These are phyloP conservation scores for Salix viminalis DNA, from an alignment of 345 rosid genomes.

Conservation along the genomic window DNA sequence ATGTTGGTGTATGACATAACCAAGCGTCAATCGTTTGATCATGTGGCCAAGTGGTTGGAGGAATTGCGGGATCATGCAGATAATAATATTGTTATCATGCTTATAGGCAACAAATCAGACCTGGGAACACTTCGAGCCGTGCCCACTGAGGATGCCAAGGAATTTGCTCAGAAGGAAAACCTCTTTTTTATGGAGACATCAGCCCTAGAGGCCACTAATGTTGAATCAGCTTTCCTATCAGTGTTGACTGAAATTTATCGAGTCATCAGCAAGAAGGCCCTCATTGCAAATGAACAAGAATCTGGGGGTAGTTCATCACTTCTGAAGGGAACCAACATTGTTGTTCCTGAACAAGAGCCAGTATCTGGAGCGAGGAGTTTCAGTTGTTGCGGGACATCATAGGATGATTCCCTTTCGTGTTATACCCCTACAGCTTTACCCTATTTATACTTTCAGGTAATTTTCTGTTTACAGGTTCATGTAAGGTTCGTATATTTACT, in stretches of 20 bases:
- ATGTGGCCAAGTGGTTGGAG: constrained; percentile 55
- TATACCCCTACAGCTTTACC: neutral
- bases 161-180: constrained; percentile 52
- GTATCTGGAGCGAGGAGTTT: constrained; percentile 17
- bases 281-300: constrained; percentile 45
- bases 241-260: constrained; percentile 54
- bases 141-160: constrained; percentile 53
- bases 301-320: constrained; percentile 45
- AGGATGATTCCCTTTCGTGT: neutral
- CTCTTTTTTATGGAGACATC: constrained; percentile 66
- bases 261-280: constrained; percentile 47
- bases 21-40: constrained; percentile 53
- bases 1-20: constrained; percentile 59
- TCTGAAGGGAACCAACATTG: constrained; percentile 42
- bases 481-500: neutral
- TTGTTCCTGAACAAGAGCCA: constrained; percentile 40
- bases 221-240: constrained; percentile 51
- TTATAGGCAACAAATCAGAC: constrained; percentile 58
- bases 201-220: constrained; percentile 57
- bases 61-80: constrained; percentile 60
- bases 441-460: constrained; percentile 14
- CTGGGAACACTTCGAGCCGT: constrained; percentile 52
- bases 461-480: neutral
- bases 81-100: constrained; percentile 55
- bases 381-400: constrained; percentile 38